Percentiles rank a stretch among this genome's conserved stretches.
Conservation (phyloP, 768 basidiomycete genomes). For the Auriculariales sp. region DNA sequence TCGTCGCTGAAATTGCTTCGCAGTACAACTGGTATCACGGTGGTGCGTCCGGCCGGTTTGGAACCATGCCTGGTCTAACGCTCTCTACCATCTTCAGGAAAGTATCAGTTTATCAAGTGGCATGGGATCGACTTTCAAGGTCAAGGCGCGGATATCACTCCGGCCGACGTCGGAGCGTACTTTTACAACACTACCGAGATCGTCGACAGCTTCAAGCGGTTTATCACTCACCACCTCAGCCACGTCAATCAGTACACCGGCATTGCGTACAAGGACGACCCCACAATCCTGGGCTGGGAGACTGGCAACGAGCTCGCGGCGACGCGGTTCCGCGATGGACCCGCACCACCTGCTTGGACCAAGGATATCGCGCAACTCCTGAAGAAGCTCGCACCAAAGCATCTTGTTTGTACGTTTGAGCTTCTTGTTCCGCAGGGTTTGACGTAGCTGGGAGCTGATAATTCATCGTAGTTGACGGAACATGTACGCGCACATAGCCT, state of each 20-base stretch:
- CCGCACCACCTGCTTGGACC: slow-evolving; percentile 15
- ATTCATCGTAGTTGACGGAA: slow-evolving; percentile 9
- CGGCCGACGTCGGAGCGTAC: slow-evolving; percentile 12
- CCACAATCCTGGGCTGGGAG: slow-evolving; percentile 17
- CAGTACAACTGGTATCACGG: slow-evolving; percentile 10
- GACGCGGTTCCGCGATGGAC: slow-evolving; percentile 12
- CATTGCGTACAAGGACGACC: slow-evolving; percentile 14
- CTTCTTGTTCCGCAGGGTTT: background rate
- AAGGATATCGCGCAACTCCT: slow-evolving; percentile 11
- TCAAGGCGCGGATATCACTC: slow-evolving; percentile 14
- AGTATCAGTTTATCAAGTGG: slow-evolving; percentile 17
- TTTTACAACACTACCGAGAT: slow-evolving; percentile 13
- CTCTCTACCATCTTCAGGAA: slow-evolving; percentile 12
- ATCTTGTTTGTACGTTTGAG: slow-evolving; percentile 10
- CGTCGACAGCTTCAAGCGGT: slow-evolving; percentile 14
- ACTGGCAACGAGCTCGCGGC: slow-evolving; percentile 16
- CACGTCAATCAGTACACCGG: slow-evolving; percentile 17
- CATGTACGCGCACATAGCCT: slow-evolving; percentile 3
- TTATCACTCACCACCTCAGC: slow-evolving; percentile 13
- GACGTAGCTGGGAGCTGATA: background rate
- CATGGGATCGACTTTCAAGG: slow-evolving; percentile 6
- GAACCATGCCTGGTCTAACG: background rate
- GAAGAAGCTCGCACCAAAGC: slow-evolving; percentile 14
- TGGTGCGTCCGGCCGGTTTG: background rate
- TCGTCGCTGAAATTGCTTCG: background rate